phyloP scores from a whole-genome alignment of 345 rosid genomes.

The Triadica sebifera region DNA sequence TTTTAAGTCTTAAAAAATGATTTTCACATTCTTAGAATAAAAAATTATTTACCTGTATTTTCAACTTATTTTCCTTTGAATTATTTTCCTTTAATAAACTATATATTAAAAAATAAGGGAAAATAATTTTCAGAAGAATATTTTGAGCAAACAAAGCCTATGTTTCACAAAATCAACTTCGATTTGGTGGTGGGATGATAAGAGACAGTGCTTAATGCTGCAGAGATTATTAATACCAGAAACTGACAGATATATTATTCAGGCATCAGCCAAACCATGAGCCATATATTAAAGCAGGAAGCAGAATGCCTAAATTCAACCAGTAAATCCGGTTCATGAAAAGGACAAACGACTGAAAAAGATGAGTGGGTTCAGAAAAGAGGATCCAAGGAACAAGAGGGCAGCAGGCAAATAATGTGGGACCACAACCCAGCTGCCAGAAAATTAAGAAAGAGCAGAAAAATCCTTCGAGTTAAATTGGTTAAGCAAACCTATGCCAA shows the following conservation, averaged over 20 bases:
- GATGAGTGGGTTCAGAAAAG: conserved; percentile 1
- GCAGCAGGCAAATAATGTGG: neutral
- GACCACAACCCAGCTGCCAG: neutral
- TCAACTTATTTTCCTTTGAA: too few relatives aligned
- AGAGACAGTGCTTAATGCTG: neutral
- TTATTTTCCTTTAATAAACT: too few relatives aligned
- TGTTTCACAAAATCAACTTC: neutral
- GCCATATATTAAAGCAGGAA: neutral
- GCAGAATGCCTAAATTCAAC: neutral
- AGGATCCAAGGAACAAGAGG: conserved; percentile 7
- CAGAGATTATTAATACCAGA: neutral
- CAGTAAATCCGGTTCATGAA: neutral
- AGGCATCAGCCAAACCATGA: neutral
- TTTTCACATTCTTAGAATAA: too few relatives aligned
- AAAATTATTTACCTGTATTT: too few relatives aligned
- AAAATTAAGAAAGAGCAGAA: conserved; percentile 4
- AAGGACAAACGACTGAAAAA: conserved; percentile 6
- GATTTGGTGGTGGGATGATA: neutral
- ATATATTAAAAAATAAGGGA: too few relatives aligned
- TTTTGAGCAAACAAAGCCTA: too few relatives aligned
- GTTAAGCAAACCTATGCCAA: neutral
- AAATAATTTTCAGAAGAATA: too few relatives aligned
- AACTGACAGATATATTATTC: conserved; percentile 1
- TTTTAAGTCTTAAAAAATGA: too few relatives aligned
- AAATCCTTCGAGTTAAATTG: neutral